Evolutionary conservation across 148 eudicot genomes (phyloP), one percentile per base, ranked within the genome.

Genomic region (Bassia scoparia): DNA sequence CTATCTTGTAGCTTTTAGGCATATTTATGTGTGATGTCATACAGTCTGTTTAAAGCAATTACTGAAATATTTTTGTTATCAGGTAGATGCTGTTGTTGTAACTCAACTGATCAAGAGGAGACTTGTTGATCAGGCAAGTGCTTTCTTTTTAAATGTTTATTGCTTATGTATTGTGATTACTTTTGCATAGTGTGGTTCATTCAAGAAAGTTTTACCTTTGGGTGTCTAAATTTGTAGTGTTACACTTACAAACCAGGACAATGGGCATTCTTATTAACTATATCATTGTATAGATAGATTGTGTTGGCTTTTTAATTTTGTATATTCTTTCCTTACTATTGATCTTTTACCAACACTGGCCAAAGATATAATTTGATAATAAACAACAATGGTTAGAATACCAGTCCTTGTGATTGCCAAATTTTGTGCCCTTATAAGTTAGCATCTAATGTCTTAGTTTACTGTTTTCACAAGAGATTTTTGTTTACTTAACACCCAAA

Each of bases 31-130:
- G 10, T 52, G 41, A 5, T 65, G 20, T 24, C 69, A 70, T 72
- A 5, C 16, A 63, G 23, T 56, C 38, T 56, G 67, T 44, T 68
- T 60, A 56, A 61, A 68, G 43, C 31, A 64, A 15, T 58, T 38
- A 58, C 67, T 80, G 41, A 67, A 64, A 46, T 84, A 5, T 63
- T 41, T 76, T 81, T 61, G 18, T 79, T 55, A 65, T 82, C 77
- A 91, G 97, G 80, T 96, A 50, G 99, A 96, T 89, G 99, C 99
- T 66, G 87, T 85, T 72, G 78, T 56, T 61, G 81, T 96, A 77
- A 53, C 86, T 50, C 83, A 90, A 82, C 87, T 87, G 79, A 77
- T 96, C 27, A 84, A 83, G 75, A 87, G 75, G 79, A 86, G 89
- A 78, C 89, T 87, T 72, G 60, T 60, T 54, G 87, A 90, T 76